Conservation (phyloP, 768 basidiomycete genomes). For the Podaxis carcinomalis region DNA sequence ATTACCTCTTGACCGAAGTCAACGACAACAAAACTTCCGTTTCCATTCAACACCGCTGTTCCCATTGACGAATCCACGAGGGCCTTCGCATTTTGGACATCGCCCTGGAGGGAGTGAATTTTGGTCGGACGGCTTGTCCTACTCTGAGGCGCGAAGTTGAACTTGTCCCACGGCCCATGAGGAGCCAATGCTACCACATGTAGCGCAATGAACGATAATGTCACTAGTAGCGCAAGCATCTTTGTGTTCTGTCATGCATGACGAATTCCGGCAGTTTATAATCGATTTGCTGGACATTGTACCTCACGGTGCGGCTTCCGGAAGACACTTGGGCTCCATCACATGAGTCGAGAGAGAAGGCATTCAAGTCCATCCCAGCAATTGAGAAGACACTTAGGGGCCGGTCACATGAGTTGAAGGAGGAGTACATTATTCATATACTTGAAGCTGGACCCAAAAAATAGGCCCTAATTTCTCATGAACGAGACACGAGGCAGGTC, state of each 20-base stretch:
- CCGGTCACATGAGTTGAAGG: not conserved
- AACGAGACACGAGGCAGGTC: not conserved
- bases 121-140: slow-evolving; percentile 27
- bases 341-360: not conserved
- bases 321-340: not conserved
- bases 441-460: not conserved
- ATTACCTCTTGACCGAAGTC: slow-evolving; percentile 36
- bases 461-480: not conserved
- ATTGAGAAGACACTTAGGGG: not conserved
- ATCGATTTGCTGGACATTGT: not conserved
- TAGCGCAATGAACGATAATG: not conserved
- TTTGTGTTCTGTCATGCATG: not conserved
- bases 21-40: slow-evolving; percentile 31
- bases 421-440: not conserved
- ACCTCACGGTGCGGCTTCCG: not conserved
- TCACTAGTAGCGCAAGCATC: not conserved
- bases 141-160: slow-evolving; percentile 34
- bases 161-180: slow-evolving; percentile 37
- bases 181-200: slow-evolving; percentile 23
- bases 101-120: slow-evolving; percentile 23
- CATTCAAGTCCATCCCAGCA: not conserved
- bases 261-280: not conserved
- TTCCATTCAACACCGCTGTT: slow-evolving; percentile 23
- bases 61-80: slow-evolving; percentile 21
- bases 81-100: slow-evolving; percentile 20